Percentiles rank a stretch among this genome's conserved stretches.
These are phyloP conservation scores for Tetracladium setigerum DNA, from an alignment of 495 filamentous ascomycete species.

Conservation along the genomic window DNA sequence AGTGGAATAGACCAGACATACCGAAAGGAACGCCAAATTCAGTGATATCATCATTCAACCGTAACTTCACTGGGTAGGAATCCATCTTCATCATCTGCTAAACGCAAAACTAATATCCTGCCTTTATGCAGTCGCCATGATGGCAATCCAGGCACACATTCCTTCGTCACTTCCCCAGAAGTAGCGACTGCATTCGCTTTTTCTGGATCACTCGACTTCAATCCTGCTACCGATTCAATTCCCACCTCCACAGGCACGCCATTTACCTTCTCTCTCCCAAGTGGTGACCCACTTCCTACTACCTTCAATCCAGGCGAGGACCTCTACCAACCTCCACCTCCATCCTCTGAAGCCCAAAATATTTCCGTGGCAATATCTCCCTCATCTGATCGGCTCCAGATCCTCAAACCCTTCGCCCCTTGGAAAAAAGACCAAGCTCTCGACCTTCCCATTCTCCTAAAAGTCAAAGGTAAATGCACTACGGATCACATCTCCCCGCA, in stretches of 20 bases:
- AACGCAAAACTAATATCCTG: no score
- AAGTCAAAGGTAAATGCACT: slow-evolving; percentile 92
- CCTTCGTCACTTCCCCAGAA: slow-evolving; percentile 95
- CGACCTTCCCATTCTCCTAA: slow-evolving; percentile 88
- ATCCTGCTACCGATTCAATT: slow-evolving; percentile 83
- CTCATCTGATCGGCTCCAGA: slow-evolving; percentile 91
- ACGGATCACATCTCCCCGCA: slow-evolving; percentile 97
- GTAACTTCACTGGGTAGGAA: slow-evolving; percentile 97
- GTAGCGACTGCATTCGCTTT: slow-evolving; percentile 82
- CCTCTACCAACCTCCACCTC: slow-evolving; percentile 91
- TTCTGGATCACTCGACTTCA: slow-evolving; percentile 84
- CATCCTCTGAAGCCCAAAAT: slow-evolving; percentile 57
- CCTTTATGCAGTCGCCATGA: no score
- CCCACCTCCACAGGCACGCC: slow-evolving; percentile 94
- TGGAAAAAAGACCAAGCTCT: slow-evolving; percentile 89
- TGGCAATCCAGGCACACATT: slow-evolving; percentile 94
- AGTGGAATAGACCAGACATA: slow-evolving; percentile 89
- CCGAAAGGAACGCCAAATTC: slow-evolving; percentile 94
- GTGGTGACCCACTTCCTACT: slow-evolving; percentile 69
- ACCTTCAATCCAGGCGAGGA: no score
- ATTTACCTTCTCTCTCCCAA: slow-evolving; percentile 71
- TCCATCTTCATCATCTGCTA: no score
- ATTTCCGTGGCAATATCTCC: slow-evolving; percentile 76
- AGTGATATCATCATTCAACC: slow-evolving; percentile 90
- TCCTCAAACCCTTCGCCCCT: slow-evolving; percentile 70